These are phyloP conservation scores for Erysiphe neolycopersici DNA, from an alignment of 2,329 filamentous ascomycete genomes.

Conservation along the genomic window DNA sequence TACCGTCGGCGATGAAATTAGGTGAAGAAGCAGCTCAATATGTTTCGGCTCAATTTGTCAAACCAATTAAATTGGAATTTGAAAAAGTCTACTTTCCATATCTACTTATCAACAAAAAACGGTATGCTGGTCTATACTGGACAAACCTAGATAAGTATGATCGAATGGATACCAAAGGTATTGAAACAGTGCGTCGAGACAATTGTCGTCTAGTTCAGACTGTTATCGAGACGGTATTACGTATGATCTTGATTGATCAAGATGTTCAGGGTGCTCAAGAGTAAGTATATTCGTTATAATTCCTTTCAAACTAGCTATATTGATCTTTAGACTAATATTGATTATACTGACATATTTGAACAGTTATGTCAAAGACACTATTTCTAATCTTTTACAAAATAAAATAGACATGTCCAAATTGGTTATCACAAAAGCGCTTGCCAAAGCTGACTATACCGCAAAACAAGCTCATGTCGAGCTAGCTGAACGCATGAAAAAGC, in stretches of 20 bases:
- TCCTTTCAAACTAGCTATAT: no score
- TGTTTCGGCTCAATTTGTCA: constrained; percentile 79
- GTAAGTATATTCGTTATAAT: constrained; percentile 25
- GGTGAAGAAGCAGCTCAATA: constrained; percentile 77
- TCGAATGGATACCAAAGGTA: constrained; percentile 99
- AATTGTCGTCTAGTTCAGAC: constrained; percentile 91
- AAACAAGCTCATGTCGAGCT: constrained; percentile 95
- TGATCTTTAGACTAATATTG: not conserved
- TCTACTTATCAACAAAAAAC: constrained; percentile 97
- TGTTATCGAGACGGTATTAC: constrained; percentile 85
- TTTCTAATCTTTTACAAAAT: constrained; percentile 85
- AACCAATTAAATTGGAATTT: constrained; percentile 96
- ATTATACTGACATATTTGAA: constrained; percentile 8
- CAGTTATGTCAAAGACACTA: constrained; percentile 89
- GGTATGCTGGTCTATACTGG: constrained; percentile 95
- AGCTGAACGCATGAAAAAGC: constrained; percentile 87
- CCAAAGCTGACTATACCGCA: constrained; percentile 66
- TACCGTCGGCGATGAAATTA: constrained; percentile 74
- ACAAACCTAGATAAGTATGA: constrained; percentile 84
- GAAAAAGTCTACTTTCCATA: constrained; percentile 99
- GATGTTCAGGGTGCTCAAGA: constrained; percentile 79
- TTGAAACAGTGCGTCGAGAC: constrained; percentile 89
- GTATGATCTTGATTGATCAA: constrained; percentile 85
- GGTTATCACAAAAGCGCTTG: constrained; percentile 90
- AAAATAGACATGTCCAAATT: constrained; percentile 98